phyloP scores from a whole-genome alignment of 164 flowering plant genomes.

The Buxus sempervirens region DNA sequence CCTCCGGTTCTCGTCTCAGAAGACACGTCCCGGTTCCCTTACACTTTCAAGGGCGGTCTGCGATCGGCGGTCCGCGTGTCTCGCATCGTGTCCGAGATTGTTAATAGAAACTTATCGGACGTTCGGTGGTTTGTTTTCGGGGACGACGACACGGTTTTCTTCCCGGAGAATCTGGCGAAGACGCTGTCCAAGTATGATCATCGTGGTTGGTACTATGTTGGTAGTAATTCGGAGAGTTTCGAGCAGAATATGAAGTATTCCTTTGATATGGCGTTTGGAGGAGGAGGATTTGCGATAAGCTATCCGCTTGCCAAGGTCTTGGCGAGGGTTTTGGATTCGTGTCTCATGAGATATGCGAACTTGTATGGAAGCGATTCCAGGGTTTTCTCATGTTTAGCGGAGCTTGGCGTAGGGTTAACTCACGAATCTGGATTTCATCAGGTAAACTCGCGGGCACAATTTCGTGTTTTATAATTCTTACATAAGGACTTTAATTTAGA shows the following conservation, averaged over 20 bases:
- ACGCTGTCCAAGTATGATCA: slow-evolving; percentile 67
- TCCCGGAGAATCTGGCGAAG: slow-evolving; percentile 58
- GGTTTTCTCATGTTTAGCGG: slow-evolving; percentile 74
- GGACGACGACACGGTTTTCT: slow-evolving; percentile 84
- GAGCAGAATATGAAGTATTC: slow-evolving; percentile 58
- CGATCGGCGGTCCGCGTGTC: slow-evolving; percentile 74
- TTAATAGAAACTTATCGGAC: slow-evolving; percentile 25
- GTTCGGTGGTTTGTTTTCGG: slow-evolving; percentile 87
- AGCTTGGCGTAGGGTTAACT: slow-evolving; percentile 76
- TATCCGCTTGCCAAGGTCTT: slow-evolving; percentile 54
- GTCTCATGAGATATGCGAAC: slow-evolving; percentile 63
- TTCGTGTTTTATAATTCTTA: background rate
- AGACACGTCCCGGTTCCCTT: slow-evolving; percentile 58
- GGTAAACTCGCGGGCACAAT: slow-evolving; percentile 31
- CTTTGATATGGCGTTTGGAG: slow-evolving; percentile 89
- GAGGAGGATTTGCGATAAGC: slow-evolving; percentile 88
- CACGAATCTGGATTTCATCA: slow-evolving; percentile 94
- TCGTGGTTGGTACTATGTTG: slow-evolving; percentile 61
- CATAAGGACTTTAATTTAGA: too few relatives aligned
- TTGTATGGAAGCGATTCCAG: slow-evolving; percentile 85
- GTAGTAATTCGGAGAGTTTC: slow-evolving; percentile 62
- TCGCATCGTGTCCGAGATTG: slow-evolving; percentile 53
- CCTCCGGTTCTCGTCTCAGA: slow-evolving; percentile 51
- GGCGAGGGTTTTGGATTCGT: slow-evolving; percentile 65
- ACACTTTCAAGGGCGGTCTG: slow-evolving; percentile 53